Percentiles rank a stretch among this genome's conserved stretches.
phyloP scores from a whole-genome alignment of 2,329 filamentous ascomycete species.

The Claviceps fusiformis region DNA sequence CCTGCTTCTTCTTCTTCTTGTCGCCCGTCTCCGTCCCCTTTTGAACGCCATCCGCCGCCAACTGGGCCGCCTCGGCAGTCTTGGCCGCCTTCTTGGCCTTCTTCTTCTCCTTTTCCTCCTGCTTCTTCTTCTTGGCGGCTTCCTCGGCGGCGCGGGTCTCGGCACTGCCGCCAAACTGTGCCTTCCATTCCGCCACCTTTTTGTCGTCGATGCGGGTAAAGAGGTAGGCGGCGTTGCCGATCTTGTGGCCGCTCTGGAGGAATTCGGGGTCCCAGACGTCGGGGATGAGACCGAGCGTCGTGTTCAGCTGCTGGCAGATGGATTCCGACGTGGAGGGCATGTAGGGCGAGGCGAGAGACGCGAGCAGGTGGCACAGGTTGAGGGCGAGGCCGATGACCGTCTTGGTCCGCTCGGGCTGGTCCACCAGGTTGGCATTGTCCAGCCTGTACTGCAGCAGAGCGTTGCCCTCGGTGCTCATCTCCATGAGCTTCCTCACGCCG shows the following conservation, averaged over 20 bases:
- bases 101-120: constrained; percentile 33
- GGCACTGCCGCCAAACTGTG: constrained; percentile 51
- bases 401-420: constrained; percentile 39
- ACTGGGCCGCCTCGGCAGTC: constrained; percentile 16
- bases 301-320: constrained; percentile 64
- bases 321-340: constrained; percentile 65
- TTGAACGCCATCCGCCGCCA: neutral
- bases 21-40: neutral
- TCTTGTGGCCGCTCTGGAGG: constrained; percentile 61
- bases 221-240: constrained; percentile 65
- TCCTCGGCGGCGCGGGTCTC: constrained; percentile 35
- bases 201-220: constrained; percentile 73
- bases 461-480: constrained; percentile 47
- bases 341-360: constrained; percentile 67
- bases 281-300: constrained; percentile 33
- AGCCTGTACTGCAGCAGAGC: constrained; percentile 38
- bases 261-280: constrained; percentile 49
- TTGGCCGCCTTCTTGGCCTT: constrained; percentile 23
- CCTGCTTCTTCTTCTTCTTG: too few species aligned
- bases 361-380: constrained; percentile 72
- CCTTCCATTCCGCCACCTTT: constrained; percentile 73
- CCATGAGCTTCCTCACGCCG: constrained; percentile 51
- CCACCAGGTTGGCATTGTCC: constrained; percentile 40
- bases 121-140: constrained; percentile 34
- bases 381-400: constrained; percentile 63